phyloP scores from a whole-genome alignment of 805 yeast genomes.

The Candida verbasci region DNA sequence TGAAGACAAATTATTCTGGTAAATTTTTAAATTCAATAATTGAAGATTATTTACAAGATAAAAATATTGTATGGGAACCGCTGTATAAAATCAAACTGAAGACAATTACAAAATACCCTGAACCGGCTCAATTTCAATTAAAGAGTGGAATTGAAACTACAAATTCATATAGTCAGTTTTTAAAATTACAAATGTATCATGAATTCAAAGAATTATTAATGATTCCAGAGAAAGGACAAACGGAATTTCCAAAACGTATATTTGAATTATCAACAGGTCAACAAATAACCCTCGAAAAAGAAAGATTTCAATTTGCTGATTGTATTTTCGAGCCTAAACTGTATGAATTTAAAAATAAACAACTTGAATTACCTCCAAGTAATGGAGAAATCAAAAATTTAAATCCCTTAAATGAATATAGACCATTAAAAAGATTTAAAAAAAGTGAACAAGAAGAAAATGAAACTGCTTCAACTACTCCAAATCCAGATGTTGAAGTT shows the following conservation, averaged over 20 bases:
- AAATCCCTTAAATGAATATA: constrained; percentile 56
- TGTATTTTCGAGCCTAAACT: constrained; percentile 63
- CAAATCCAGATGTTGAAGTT: constrained; percentile 21
- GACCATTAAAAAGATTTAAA: constrained; percentile 63
- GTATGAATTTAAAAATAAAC: constrained; percentile 28
- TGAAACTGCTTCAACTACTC: constrained; percentile 25
- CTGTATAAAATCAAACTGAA: constrained; percentile 51
- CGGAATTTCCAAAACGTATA: constrained; percentile 34
- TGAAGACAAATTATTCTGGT: constrained; percentile 74
- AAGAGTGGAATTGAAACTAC: constrained; percentile 33
- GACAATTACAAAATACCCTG: constrained; percentile 27
- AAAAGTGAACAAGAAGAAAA: constrained; percentile 25
- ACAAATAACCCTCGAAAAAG: constrained; percentile 53
- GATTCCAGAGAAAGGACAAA: constrained; percentile 41
- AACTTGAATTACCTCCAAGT: constrained; percentile 28
- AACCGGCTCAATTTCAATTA: constrained; percentile 18
- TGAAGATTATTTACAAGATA: constrained; percentile 31
- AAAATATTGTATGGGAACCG: constrained; percentile 25
- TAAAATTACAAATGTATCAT: constrained; percentile 51
- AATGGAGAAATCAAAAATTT: constrained; percentile 51
- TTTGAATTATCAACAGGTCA: constrained; percentile 81
- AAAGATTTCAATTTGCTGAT: constrained; percentile 64
- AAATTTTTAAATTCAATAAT: constrained; percentile 56
- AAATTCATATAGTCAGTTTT: constrained; percentile 51
- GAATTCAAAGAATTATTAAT: constrained; percentile 75